Conservation (phyloP, 495 filamentous ascomycete species). For the Podospora pseudocomata region DNA sequence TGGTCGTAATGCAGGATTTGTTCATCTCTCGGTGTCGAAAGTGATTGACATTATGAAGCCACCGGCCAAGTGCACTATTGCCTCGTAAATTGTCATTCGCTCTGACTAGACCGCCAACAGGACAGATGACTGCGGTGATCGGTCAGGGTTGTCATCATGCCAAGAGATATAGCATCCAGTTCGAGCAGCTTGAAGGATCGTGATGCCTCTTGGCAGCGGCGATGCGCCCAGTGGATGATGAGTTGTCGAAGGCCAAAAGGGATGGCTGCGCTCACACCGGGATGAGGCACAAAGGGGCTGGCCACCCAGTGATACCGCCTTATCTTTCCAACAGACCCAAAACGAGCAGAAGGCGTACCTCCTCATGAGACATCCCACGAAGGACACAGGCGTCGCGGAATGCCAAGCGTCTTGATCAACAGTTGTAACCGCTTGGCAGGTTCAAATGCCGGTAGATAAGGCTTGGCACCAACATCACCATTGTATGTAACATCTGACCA, state of each 20-base stretch:
- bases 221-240: not conserved
- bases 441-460: slow-evolving; percentile 15
- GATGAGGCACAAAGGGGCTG: not conserved
- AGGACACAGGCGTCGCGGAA: slow-evolving; percentile 14
- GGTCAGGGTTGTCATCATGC: not conserved
- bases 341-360: not conserved
- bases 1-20: not conserved
- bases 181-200: not conserved
- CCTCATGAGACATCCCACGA: slow-evolving; percentile 21
- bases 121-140: not conserved
- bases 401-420: slow-evolving; percentile 28
- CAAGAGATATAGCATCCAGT: not conserved
- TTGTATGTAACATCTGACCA: not conserved
- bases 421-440: slow-evolving; percentile 28
- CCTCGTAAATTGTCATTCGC: not conserved
- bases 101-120: not conserved
- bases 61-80: not conserved
- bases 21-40: not conserved
- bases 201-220: not conserved
- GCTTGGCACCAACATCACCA: slow-evolving; percentile 15
- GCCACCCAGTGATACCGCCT: not conserved
- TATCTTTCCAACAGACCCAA: not conserved
- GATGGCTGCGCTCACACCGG: not conserved
- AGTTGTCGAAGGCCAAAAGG: not conserved
- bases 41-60: not conserved